These are phyloP conservation scores for Cucumis sativus DNA, from an alignment of 306 rosid genomes.

Conservation along the genomic window DNA sequence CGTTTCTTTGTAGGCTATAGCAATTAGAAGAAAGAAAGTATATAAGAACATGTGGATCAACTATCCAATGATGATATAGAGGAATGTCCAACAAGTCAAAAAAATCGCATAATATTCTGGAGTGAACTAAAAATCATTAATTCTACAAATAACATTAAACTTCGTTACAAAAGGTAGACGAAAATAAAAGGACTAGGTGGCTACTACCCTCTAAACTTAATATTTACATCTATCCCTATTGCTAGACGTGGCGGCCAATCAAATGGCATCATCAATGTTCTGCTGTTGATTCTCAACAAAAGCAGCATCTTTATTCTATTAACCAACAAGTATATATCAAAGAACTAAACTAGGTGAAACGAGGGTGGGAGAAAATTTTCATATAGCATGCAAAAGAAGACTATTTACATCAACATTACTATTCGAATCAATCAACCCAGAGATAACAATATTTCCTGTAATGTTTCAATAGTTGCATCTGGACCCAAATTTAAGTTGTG, in stretches of 20 bases:
- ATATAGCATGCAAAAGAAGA: background rate
- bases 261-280: constrained; percentile 91
- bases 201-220: constrained; percentile 81
- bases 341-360: constrained; percentile 9
- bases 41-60: constrained; percentile 68
- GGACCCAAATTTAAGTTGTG: constrained; percentile 69
- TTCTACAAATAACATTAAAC: constrained; percentile 39
- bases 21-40: constrained; percentile 7
- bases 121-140: constrained; percentile 90
- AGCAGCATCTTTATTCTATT: constrained; percentile 76
- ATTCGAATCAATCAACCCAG: constrained; percentile 87
- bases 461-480: constrained; percentile 57
- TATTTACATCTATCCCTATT: constrained; percentile 96
- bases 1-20: too few species aligned
- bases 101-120: constrained; percentile 83
- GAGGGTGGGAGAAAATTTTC: background rate
- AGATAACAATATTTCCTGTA: constrained; percentile 88
- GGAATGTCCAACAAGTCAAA: constrained; percentile 97
- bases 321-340: constrained; percentile 7
- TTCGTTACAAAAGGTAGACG: constrained; percentile 12
- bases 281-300: constrained; percentile 85
- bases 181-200: constrained; percentile 12
- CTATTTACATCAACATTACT: constrained; percentile 52
- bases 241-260: constrained; percentile 95
- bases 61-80: constrained; percentile 95